These are phyloP conservation scores for Cercospora zeae-maydis DNA, from an alignment of 2,329 filamentous ascomycete species.

Conservation along the genomic window DNA sequence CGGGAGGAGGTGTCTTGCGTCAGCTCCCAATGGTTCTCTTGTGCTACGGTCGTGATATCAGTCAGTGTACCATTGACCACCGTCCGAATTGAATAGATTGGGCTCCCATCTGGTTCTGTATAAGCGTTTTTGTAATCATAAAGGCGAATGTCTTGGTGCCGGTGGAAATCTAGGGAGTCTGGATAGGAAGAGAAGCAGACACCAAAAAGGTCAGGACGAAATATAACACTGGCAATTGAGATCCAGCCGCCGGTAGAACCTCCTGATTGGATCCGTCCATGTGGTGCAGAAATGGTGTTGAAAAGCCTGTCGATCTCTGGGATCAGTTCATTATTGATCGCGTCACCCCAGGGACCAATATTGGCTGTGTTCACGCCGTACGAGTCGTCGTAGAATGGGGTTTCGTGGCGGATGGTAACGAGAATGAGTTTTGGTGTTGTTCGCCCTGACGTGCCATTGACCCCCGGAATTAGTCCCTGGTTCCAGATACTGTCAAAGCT, in stretches of 20 bases:
- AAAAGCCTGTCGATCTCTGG: conserved; percentile 36
- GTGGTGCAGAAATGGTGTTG: conserved; percentile 38
- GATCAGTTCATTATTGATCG: conserved; percentile 42
- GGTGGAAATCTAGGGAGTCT: conserved; percentile 39
- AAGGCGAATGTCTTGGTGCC: conserved; percentile 39
- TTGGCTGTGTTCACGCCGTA: conserved; percentile 42
- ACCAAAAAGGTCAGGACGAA: conserved; percentile 40
- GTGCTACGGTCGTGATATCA: conserved; percentile 23
- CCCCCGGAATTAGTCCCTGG: conserved; percentile 32
- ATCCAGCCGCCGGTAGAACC: conserved; percentile 41
- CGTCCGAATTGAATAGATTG: conserved; percentile 34
- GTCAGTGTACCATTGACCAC: conserved; percentile 27
- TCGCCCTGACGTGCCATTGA: conserved; percentile 26
- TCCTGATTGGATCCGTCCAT: conserved; percentile 39
- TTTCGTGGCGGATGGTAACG: conserved; percentile 40
- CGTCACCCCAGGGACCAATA: conserved; percentile 40
- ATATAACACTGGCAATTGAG: conserved; percentile 38
- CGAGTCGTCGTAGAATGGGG: conserved; percentile 40
- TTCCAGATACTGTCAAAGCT: conserved; percentile 34
- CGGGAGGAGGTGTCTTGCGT: conserved; percentile 37
- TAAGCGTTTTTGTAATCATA: conserved; percentile 36
- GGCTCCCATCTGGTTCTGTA: conserved; percentile 25
- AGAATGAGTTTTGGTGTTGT: conserved; percentile 36
- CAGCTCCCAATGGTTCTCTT: conserved; percentile 37
- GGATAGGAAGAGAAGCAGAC: conserved; percentile 40